Evolutionary conservation across 202 grass and related monocot species (phyloP).

Genomic region (Elaeis oleifera): DNA sequence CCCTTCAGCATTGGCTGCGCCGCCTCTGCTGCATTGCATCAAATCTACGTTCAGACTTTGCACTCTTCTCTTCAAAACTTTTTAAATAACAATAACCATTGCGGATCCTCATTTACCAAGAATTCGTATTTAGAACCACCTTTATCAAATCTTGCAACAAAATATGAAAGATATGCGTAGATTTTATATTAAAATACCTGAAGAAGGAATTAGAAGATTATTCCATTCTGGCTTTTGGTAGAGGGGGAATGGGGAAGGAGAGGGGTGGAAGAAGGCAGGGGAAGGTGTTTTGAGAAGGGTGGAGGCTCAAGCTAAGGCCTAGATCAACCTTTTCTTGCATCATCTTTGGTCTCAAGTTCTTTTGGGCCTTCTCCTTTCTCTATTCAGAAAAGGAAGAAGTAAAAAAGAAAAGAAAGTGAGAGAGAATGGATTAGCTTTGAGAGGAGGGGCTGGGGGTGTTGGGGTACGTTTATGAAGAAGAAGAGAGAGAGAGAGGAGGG

Average conservation of each 20-base stretch:
- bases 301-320: conserved; percentile 57
- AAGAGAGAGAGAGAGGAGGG: too few relatives aligned
- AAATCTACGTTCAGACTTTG: not conserved
- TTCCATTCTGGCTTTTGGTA: not conserved
- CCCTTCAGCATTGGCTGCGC: conserved; percentile 53
- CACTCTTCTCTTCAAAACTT: too few relatives aligned
- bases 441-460: too few relatives aligned
- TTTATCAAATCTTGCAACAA: too few relatives aligned
- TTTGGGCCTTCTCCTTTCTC: not conserved
- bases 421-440: too few relatives aligned
- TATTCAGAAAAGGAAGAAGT: too few relatives aligned
- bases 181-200: conserved; percentile 13
- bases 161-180: conserved; percentile 5
- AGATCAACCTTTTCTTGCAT: conserved; percentile 41
- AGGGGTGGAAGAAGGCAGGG: conserved; percentile 16
- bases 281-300: conserved; percentile 14
- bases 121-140: too few relatives aligned
- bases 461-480: too few relatives aligned
- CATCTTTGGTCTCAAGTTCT: conserved; percentile 4
- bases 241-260: conserved; percentile 14
- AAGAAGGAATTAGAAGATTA: not conserved
- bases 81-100: too few relatives aligned
- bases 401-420: too few relatives aligned
- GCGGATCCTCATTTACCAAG: too few relatives aligned
- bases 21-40: conserved; percentile 27